These are phyloP conservation scores for Didymella glomerata DNA, from an alignment of 2,329 filamentous ascomycete genomes.

Conservation along the genomic window DNA sequence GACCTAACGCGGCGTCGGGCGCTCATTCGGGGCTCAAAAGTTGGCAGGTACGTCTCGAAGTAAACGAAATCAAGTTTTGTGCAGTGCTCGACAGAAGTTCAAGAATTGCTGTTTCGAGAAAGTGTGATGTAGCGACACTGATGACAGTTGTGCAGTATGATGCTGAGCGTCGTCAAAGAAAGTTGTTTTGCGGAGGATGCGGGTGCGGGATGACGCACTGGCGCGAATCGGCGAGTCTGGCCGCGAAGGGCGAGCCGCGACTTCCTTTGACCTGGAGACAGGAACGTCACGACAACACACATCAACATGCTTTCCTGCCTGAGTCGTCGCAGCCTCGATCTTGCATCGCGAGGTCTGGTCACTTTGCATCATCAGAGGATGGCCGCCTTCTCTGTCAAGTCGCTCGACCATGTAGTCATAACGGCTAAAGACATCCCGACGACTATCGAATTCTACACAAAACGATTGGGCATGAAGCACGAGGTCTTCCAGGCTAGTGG, in stretches of 20 bases:
- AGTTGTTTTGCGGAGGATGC: background rate
- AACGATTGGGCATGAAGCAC: conserved; percentile 22
- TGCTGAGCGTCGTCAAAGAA: background rate
- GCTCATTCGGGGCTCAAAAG: conserved; percentile 5
- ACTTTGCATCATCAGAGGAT: background rate
- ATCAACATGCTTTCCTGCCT: conserved; percentile 1
- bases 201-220: conserved; percentile 11
- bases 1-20: conserved; percentile 8
- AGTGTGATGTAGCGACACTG: conserved; percentile 1
- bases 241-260: background rate
- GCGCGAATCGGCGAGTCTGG: conserved; percentile 2
- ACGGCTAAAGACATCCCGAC: conserved; percentile 14
- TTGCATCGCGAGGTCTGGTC: background rate
- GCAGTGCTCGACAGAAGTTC: conserved; percentile 11
- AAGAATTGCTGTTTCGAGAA: conserved; percentile 14
- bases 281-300: background rate
- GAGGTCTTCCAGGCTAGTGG: conserved; percentile 16
- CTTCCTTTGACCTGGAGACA: background rate
- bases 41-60: conserved; percentile 12
- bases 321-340: background rate
- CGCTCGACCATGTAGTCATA: conserved; percentile 26
- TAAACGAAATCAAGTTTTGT: conserved; percentile 18
- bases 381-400: conserved; percentile 13
- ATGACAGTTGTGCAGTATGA: background rate
- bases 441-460: conserved; percentile 22